A percentile compares a stretch with the other conserved stretches of the same genome.
These are phyloP conservation scores for Lanmaoa pseudosensibilis DNA, from an alignment of 768 basidiomycete species.

Conservation along the genomic window DNA sequence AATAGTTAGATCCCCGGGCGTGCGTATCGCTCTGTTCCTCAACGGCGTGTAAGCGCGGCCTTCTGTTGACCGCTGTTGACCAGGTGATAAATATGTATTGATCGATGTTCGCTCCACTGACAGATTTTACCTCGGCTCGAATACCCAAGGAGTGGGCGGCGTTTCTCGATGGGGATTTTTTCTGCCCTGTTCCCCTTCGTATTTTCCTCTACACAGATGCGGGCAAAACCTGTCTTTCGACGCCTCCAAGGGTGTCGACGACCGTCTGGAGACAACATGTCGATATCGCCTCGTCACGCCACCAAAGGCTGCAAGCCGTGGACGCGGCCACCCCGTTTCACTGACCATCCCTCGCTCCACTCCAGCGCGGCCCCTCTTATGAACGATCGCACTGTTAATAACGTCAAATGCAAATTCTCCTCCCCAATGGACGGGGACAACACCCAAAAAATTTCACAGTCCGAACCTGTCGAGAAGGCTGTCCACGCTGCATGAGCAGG, in stretches of 20 bases:
- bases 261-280: neutral
- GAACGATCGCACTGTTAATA: constrained; percentile 18
- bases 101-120: constrained; percentile 6
- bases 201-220: neutral
- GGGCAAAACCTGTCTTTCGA: neutral
- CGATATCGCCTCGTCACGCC: constrained; percentile 1
- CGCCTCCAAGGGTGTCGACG: neutral
- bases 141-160: neutral
- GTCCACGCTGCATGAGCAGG: constrained; percentile 10
- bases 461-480: constrained; percentile 17
- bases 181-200: neutral
- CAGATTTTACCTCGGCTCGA: constrained; percentile 4
- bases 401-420: constrained; percentile 15
- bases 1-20: constrained; percentile 28
- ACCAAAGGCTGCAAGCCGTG: neutral
- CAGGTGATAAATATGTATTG: constrained; percentile 21
- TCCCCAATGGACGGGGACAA: neutral
- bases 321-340: constrained; percentile 13
- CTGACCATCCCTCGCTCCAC: constrained; percentile 6
- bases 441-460: constrained; percentile 14
- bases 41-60: constrained; percentile 15
- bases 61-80: constrained; percentile 22
- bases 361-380: constrained; percentile 2
- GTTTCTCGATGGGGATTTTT: constrained; percentile 2
- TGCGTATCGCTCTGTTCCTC: constrained; percentile 6